Evolutionary conservation across 2,329 filamentous ascomycete species (phyloP), one percentile per base, ranked within the genome.

Genomic region (Cryphonectria parasitica): DNA sequence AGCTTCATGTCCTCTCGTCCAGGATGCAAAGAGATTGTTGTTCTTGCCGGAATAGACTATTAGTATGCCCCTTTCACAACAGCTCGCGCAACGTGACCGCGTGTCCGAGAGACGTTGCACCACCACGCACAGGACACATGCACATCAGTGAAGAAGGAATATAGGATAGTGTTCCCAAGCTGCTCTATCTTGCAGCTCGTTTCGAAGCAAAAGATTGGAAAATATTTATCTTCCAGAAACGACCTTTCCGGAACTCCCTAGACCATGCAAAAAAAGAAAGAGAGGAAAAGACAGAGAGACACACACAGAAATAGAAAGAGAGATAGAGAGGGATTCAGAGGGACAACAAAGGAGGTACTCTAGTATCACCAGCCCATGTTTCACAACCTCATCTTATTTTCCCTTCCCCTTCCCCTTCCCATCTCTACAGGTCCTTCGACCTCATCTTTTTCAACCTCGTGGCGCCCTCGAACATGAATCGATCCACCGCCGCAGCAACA

Each of bases 401-500:
- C 25, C 22, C 36, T 39, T 11, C 36, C 36, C 36, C 36, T 13
- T 39, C 13, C 13, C 13, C 11, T 39, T 11, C 36, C 19, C 34
- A 22, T 36, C 41, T 36, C 41, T 80, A 90, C 72, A 89, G 77
- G 73, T 88, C 88, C 82, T 91, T 91, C 6, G 85, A 81, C 75
- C 87, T 93, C 80, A 97, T 81, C 87, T 99, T 99, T 88, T 92
- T 97, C 74, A 98, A 85, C 78, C 92, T 89, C 70, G 91, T 89
- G 2, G 89, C 88, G 58, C 96, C 96, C 82, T 99, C 96, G 77
- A 98, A 99, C 72, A 98, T 82, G 65, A 92, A 93, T 69, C 97
- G 89, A 79, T 99, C 96, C 43, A 99, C 85, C 5, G 96, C 96
- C 7, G 97, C 96, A 15, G 96, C 96, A 25, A 99, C 96, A 0